Base-by-base conservation (phyloP, 148 eudicot genomes). In the Spergularia marina region DNA sequence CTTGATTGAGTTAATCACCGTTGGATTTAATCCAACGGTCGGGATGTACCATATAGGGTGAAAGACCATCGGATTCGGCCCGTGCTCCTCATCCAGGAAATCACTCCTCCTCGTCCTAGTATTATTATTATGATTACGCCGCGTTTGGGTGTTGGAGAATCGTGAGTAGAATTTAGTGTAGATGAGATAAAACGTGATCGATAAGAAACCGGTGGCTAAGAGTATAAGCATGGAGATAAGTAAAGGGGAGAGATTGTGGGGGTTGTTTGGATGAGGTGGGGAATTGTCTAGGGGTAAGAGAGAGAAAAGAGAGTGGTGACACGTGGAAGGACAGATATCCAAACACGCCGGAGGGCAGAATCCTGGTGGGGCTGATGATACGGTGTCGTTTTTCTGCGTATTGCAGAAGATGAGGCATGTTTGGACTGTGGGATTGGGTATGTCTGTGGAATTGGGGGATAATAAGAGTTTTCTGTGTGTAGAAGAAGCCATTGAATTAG, bases 41-140 rank as follows among this genome's bases (percentile, higher is more conserved):
- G 89, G 41, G 69, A 92, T 84, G 74, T 81, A 85, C 97, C 95
- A 92, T 0, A 83, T 76, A 0, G 89, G 93, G 71, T 92, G 87
- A 57, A 77, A 81, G 20, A 90, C 91, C 80, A 85, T 60, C 15
- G 79, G 44, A 6, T 69, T 78, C 17, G 71, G 78, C 17, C 81
- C 83, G 8, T 76, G 87, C 23, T 84, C 89, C 5, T 83, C 83
- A 74, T 82, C 89, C 11, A 78, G 47, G 65, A 76, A 77, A 16
- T 84, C 81, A 78, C 13, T 64, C 11, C 59, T 57, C n/a, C 20
- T 10, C 7, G 75, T 65, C 10, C 65, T 74, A 34, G 10, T 10
- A 68, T 39, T 57, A 68, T 39, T 57, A 30, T 23, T 21, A 25
- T 67, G 55, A n/a, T 71, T 51, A 70, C 56, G 14, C 49, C 79